phyloP scores from a whole-genome alignment of 75 land plant genomes.

The Gnetum montanum region DNA sequence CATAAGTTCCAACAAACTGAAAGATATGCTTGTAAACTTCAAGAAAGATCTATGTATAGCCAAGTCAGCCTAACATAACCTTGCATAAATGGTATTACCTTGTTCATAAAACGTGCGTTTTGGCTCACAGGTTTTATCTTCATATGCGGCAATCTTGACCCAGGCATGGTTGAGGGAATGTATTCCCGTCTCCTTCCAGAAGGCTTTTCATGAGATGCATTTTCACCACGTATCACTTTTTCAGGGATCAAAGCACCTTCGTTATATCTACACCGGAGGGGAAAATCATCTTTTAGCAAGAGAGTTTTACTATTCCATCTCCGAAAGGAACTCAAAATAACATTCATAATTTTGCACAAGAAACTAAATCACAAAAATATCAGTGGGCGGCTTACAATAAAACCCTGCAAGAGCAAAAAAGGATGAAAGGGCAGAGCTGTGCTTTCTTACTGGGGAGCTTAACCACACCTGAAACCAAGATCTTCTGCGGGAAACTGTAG shows the following conservation, averaged over 20 bases:
- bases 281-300: too few relatives aligned
- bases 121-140: conserved; percentile 29
- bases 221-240: neutral
- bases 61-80: too few relatives aligned
- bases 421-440: too few relatives aligned
- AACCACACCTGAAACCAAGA: conserved; percentile 84
- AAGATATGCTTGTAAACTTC: too few relatives aligned
- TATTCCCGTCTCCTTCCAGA: conserved; percentile 61
- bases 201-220: conserved; percentile 17
- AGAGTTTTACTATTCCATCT: too few relatives aligned
- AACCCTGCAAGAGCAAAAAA: too few relatives aligned
- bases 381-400: too few relatives aligned
- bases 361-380: too few relatives aligned
- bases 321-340: too few relatives aligned
- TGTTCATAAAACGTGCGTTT: neutral
- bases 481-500: conserved; percentile 98
- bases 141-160: conserved; percentile 87
- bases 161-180: conserved; percentile 70
- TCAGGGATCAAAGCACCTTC: conserved; percentile 67
- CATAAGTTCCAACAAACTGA: too few relatives aligned
- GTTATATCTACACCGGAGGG: conserved; percentile 27
- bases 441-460: neutral
- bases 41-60: too few relatives aligned
- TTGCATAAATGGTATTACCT: neutral
- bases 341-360: too few relatives aligned